Percentiles rank a stretch among this genome's conserved stretches.
These are phyloP conservation scores for Eimeria mitis DNA, from an alignment of 169 alveolate species.

Conservation along the genomic window DNA sequence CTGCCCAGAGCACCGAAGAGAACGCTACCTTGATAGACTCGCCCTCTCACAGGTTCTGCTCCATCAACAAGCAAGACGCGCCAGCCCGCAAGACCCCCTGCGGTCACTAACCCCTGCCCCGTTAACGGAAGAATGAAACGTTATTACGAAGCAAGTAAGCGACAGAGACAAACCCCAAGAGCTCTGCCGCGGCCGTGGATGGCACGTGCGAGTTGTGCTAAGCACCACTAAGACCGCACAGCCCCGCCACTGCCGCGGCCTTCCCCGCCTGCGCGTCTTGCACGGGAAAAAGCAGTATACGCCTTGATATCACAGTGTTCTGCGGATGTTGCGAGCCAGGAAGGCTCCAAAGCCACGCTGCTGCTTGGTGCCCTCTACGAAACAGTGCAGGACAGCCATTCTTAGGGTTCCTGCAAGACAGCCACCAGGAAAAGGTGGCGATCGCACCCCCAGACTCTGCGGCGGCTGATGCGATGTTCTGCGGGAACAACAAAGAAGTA, in stretches of 20 bases:
- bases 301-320: slow-evolving; percentile 27
- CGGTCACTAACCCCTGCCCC: background rate
- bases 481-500: slow-evolving; percentile 32
- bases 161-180: slow-evolving; percentile 33
- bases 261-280: slow-evolving; percentile 48
- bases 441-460: slow-evolving; percentile 68
- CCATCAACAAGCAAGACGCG: background rate
- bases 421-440: slow-evolving; percentile 55
- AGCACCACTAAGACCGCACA: slow-evolving; percentile 73
- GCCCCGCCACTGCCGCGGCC: slow-evolving; percentile 81
- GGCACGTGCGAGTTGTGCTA: slow-evolving; percentile 80
- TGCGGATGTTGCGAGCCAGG: slow-evolving; percentile 16
- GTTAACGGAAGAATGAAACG: background rate
- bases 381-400: slow-evolving; percentile 59
- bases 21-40: background rate
- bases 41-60: background rate
- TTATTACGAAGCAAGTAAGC: background rate
- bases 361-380: slow-evolving; percentile 55
- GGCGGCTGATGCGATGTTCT: slow-evolving; percentile 49
- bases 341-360: slow-evolving; percentile 73
- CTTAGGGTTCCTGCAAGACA: slow-evolving; percentile 55
- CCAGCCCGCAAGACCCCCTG: slow-evolving; percentile 37
- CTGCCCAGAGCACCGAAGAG: slow-evolving; percentile 5
- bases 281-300: slow-evolving; percentile 28
- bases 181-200: slow-evolving; percentile 75